These are phyloP conservation scores for Teratosphaeria epicoccoides DNA, from an alignment of 2,329 filamentous ascomycete genomes.

Conservation along the genomic window DNA sequence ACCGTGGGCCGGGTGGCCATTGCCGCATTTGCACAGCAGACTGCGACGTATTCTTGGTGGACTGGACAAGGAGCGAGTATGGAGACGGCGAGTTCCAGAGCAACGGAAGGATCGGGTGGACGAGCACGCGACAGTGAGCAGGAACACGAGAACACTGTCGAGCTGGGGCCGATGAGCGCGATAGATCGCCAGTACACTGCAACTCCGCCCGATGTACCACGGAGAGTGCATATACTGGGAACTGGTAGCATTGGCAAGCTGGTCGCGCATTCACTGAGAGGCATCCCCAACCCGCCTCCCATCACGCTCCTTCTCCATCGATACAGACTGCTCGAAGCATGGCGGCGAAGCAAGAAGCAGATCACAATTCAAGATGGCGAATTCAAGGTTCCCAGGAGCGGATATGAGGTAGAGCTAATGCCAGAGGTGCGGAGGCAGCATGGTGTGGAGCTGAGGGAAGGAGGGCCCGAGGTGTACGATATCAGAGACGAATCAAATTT, in stretches of 20 bases:
- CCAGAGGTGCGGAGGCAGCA: slow-evolving; percentile 28
- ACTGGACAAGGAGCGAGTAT: slow-evolving; percentile 8
- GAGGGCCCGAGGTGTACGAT: slow-evolving; percentile 12
- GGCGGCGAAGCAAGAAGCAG: slow-evolving; percentile 39
- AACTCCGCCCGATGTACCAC: slow-evolving; percentile 14
- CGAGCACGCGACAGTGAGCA: slow-evolving; percentile 1
- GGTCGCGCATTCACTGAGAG: slow-evolving; percentile 61
- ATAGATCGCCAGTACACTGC: slow-evolving; percentile 21
- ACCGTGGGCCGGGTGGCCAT: slow-evolving; percentile 34
- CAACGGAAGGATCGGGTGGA: neutral
- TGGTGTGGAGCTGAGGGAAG: slow-evolving; percentile 21
- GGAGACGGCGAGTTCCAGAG: slow-evolving; percentile 5
- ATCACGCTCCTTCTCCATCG: slow-evolving; percentile 71
- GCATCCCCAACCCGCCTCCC: slow-evolving; percentile 52
- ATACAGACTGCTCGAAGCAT: slow-evolving; percentile 32
- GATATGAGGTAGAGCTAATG: slow-evolving; percentile 37
- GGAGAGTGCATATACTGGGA: slow-evolving; percentile 66
- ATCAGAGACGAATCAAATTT: slow-evolving; percentile 9
- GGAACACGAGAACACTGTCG: neutral
- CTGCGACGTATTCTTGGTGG: slow-evolving; percentile 17
- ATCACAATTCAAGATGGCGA: slow-evolving; percentile 35
- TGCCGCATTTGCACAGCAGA: neutral
- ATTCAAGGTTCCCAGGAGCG: slow-evolving; percentile 27
- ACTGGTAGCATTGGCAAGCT: slow-evolving; percentile 72
- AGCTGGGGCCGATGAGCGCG: slow-evolving; percentile 11